Percentiles rank a stretch among this genome's conserved stretches.
These are phyloP conservation scores for Starmerella vaccinii DNA, from an alignment of 805 yeast genomes.

Conservation along the genomic window DNA sequence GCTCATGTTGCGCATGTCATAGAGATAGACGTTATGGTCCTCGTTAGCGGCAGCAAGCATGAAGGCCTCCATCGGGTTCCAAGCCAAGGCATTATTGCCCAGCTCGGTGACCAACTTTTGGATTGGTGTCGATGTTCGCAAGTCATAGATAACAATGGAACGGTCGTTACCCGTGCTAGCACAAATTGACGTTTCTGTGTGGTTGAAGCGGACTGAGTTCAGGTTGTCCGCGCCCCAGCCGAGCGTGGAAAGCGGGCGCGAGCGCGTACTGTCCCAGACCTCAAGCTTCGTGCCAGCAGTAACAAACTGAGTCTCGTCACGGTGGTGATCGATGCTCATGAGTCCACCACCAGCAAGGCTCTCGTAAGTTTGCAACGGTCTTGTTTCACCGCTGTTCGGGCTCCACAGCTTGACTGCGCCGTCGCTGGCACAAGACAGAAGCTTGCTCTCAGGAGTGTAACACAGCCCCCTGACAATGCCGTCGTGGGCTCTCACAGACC, in stretches of 20 bases:
- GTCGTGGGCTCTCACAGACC: slow-evolving; percentile 77
- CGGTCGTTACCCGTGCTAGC: slow-evolving; percentile 84
- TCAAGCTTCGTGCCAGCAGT: slow-evolving; percentile 88
- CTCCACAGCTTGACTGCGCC: slow-evolving; percentile 86
- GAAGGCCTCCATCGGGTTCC: slow-evolving; percentile 98
- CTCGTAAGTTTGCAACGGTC: slow-evolving; percentile 64
- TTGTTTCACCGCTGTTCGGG: slow-evolving; percentile 33
- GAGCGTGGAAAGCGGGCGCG: slow-evolving; percentile 63
- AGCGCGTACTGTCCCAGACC: slow-evolving; percentile 82
- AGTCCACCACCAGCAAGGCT: slow-evolving; percentile 65
- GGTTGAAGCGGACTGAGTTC: slow-evolving; percentile 71
- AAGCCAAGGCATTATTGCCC: slow-evolving; percentile 74
- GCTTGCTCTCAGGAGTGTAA: slow-evolving; percentile 53
- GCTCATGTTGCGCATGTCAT: slow-evolving; percentile 91
- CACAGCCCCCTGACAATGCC: slow-evolving; percentile 80
- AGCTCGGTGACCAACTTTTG: slow-evolving; percentile 78
- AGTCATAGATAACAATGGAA: slow-evolving; percentile 79
- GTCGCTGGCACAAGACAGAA: slow-evolving; percentile 84
- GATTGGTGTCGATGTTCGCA: slow-evolving; percentile 81
- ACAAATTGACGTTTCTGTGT: slow-evolving; percentile 75
- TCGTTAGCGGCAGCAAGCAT: slow-evolving; percentile 86
- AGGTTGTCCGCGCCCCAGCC: slow-evolving; percentile 97
- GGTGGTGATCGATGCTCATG: slow-evolving; percentile 77
- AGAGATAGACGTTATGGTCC: slow-evolving; percentile 86
- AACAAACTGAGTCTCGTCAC: slow-evolving; percentile 60